Conservation (phyloP, 208 protist species). For the Leishmania mexicana region DNA sequence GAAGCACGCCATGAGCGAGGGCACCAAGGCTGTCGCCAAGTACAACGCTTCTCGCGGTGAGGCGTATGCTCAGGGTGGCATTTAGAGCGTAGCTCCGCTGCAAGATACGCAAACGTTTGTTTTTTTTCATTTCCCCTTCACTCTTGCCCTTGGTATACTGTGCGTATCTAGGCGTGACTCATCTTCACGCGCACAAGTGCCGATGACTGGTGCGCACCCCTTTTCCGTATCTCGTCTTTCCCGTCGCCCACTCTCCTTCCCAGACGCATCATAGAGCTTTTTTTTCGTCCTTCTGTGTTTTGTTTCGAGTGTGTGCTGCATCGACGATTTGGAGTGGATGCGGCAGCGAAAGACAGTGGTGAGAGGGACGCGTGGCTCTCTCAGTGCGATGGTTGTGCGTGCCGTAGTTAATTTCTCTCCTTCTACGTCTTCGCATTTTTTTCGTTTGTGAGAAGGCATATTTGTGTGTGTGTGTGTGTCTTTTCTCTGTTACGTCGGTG, state of each 20-base stretch:
- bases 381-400: neutral
- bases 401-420: neutral
- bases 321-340: neutral
- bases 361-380: neutral
- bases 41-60: slow-evolving; percentile 89
- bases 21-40: slow-evolving; percentile 98
- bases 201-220: neutral
- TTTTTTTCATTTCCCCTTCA: neutral
- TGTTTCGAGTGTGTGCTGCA: neutral
- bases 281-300: neutral
- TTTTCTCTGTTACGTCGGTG: neutral
- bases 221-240: neutral
- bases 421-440: neutral
- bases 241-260: neutral
- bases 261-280: neutral
- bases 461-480: neutral
- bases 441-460: neutral
- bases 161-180: neutral
- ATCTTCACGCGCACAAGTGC: neutral
- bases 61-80: slow-evolving; percentile 64
- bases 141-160: neutral
- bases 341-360: neutral
- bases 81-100: slow-evolving; percentile 24
- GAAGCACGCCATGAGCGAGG: slow-evolving; percentile 99
- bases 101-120: neutral